A percentile compares a stretch with the other conserved stretches of the same genome.
phyloP scores from a whole-genome alignment of 768 basidiomycete species.

The Lyophyllum atratum region DNA sequence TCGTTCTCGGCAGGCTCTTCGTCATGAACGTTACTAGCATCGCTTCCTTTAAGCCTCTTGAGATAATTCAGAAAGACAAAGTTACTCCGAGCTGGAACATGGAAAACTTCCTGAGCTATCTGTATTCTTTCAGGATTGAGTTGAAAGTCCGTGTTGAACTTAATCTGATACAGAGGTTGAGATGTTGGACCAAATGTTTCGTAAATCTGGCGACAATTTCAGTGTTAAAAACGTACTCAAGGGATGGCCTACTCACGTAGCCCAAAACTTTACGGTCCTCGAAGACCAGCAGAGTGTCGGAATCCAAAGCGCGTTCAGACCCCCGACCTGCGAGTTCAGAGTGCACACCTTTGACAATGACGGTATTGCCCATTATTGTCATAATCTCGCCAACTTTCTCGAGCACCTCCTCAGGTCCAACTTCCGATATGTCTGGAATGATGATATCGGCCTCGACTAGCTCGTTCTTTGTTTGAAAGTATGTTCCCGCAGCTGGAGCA shows the following conservation, averaged over 20 bases:
- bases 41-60: slow-evolving; percentile 77
- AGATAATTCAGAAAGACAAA: slow-evolving; percentile 84
- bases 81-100: slow-evolving; percentile 76
- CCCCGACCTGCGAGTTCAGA: slow-evolving; percentile 44
- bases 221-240: slow-evolving; percentile 1
- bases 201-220: slow-evolving; percentile 51
- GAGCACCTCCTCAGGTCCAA: slow-evolving; percentile 63
- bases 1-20: slow-evolving; percentile 93
- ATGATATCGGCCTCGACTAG: slow-evolving; percentile 55
- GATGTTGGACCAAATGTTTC: slow-evolving; percentile 96
- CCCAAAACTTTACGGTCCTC: slow-evolving; percentile 89
- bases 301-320: slow-evolving; percentile 74
- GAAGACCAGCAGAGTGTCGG: slow-evolving; percentile 89
- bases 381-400: slow-evolving; percentile 80
- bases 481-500: slow-evolving; percentile 37
- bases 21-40: slow-evolving; percentile 93
- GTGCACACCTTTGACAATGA: slow-evolving; percentile 68
- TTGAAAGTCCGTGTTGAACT: slow-evolving; percentile 69
- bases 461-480: slow-evolving; percentile 74
- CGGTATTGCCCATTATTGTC: slow-evolving; percentile 71
- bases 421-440: slow-evolving; percentile 63
- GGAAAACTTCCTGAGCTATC: slow-evolving; percentile 71
- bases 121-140: slow-evolving; percentile 57
- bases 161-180: slow-evolving; percentile 88
- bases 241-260: slow-evolving; percentile 63